phyloP scores from a whole-genome alignment of 164 flowering plant genomes.

The Malania oleifera region DNA sequence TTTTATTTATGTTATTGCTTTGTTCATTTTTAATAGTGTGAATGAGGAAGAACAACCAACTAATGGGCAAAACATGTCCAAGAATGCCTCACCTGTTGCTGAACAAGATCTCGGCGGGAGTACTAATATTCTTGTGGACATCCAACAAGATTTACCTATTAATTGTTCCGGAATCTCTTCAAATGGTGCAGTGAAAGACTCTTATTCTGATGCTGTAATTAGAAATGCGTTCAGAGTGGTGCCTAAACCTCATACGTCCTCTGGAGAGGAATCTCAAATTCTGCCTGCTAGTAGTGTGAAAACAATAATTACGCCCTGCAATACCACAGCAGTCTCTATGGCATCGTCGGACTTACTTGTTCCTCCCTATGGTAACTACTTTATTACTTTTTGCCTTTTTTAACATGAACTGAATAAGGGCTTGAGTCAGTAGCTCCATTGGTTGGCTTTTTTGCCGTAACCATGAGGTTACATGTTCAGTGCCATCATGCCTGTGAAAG shows the following conservation, averaged over 20 bases:
- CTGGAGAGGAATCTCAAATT: conserved; percentile 7
- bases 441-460: background rate
- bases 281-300: conserved; percentile 8
- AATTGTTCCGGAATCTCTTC: conserved; percentile 11
- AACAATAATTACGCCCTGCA: conserved; percentile 1
- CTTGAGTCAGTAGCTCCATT: conserved; percentile 1
- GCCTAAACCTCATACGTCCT: background rate
- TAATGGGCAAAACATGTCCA: conserved; percentile 4
- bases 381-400: background rate
- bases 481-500: background rate
- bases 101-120: conserved; percentile 6
- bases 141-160: conserved; percentile 1
- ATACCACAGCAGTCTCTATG: background rate
- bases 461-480: background rate
- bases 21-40: conserved; percentile 17
- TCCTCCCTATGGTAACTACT: conserved; percentile 21
- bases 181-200: conserved; percentile 1
- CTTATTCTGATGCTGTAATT: background rate
- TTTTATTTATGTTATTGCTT: background rate
- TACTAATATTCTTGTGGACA: background rate
- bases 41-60: conserved; percentile 3
- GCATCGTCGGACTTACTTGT: conserved; percentile 20
- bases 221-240: background rate
- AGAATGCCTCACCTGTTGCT: conserved; percentile 1
- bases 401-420: background rate